Evolutionary conservation across 2,329 filamentous ascomycete genomes (phyloP), one percentile per base, ranked within the genome.

Genomic region (Paramyrothecium sp.): DNA sequence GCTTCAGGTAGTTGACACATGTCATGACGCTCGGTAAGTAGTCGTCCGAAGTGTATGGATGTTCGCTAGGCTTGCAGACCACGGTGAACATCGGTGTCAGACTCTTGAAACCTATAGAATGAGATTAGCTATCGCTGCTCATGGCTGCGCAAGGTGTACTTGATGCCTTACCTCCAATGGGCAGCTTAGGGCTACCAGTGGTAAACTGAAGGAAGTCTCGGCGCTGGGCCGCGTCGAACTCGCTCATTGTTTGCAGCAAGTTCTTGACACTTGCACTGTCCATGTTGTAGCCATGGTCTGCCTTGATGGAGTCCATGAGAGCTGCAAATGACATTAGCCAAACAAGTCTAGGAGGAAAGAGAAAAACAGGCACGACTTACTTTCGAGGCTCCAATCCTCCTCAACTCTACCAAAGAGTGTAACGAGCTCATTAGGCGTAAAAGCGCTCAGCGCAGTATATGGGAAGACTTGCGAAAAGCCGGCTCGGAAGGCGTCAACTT

Each of bases 1-100:
- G 83, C 77, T 99, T 99, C 67, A 99, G 86, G 72, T 99, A 99
- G 75, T 99, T 99, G 75, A 97, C 95, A 73, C 96, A 99, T 12
- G 96, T 99, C 96, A 99, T 99, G 72, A 99, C 96, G 71, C 93
- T 98, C 13, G 96, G 95, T n/a, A 99, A 83, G 69, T 98, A 99
- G 77, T 99, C 95, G 69, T 99, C 95, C 4, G 94, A 94, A 3
- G 89, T 89, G 73, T 93, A 95, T 2, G 95, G 95, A 17, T 92
- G 87, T 70, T 99, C 95, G 73, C 91, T 96, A n/a, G 94, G 94
- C 75, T 97, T 97, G 82, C 95, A 98, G 48, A 99, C 95, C 61
- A 99, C 95, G 3, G 95, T 99, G 72, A 99, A 98, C 89, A 98
- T 97, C 20, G 95, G 95, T 2, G 92, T 98, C 60, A 99, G 85